Evolutionary conservation across 768 basidiomycete species (phyloP).

Genomic region (Clitopilus passeckerianus): DNA sequence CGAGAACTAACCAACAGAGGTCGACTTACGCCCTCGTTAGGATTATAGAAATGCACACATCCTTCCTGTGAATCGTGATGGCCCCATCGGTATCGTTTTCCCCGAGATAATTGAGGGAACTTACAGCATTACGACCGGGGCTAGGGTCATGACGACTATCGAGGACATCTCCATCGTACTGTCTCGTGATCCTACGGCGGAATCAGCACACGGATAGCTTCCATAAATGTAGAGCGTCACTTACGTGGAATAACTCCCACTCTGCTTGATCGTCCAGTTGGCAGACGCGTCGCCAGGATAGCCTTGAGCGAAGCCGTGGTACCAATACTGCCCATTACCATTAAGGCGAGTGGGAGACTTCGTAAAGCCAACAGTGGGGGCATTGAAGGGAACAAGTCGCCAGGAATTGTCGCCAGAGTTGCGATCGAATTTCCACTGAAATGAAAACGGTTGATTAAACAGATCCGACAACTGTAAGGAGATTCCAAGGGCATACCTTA

Average conservation of each 20-base stretch:
- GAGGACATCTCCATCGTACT: not conserved
- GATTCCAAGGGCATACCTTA: not conserved
- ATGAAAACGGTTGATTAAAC: not conserved
- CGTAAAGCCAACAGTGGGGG: not conserved
- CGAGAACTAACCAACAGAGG: not conserved
- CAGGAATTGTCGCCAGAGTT: not conserved
- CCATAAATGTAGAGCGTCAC: not conserved
- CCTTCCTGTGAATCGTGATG: not conserved
- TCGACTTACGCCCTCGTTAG: not conserved
- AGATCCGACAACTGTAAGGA: not conserved
- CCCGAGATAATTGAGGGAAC: not conserved
- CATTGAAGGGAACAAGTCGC: not conserved
- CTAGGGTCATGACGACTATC: not conserved
- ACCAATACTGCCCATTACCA: constrained; percentile 1
- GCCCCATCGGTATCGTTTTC: not conserved
- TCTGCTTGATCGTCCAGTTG: not conserved
- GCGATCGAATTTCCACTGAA: not conserved
- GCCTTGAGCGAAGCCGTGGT: not conserved
- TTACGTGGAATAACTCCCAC: not conserved
- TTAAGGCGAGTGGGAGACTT: not conserved
- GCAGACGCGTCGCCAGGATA: not conserved
- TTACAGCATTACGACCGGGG: not conserved
- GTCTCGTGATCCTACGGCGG: not conserved
- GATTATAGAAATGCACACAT: not conserved
- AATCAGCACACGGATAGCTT: not conserved